phyloP scores from a whole-genome alignment of 2,329 filamentous ascomycete species.

The Pezicula rhizophila region DNA sequence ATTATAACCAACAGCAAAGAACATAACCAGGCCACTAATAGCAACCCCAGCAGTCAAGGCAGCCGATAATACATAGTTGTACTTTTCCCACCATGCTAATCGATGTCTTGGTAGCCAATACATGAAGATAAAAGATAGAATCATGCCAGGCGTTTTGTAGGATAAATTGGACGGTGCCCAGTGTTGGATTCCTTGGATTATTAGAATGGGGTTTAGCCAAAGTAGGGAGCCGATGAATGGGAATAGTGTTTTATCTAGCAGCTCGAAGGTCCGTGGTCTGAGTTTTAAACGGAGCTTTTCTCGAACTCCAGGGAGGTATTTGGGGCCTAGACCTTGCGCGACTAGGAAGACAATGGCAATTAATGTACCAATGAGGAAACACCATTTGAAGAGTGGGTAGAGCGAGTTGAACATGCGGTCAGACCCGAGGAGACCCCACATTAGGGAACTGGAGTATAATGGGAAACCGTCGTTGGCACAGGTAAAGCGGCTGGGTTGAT shows the following conservation, averaged over 20 bases:
- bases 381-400: slow-evolving; percentile 39
- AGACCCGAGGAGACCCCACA: slow-evolving; percentile 32
- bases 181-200: slow-evolving; percentile 37
- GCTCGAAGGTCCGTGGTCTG: slow-evolving; percentile 25
- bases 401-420: slow-evolving; percentile 35
- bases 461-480: slow-evolving; percentile 25
- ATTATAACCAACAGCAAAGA: slow-evolving; percentile 37
- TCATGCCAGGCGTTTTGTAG: slow-evolving; percentile 38
- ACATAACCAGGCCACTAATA: slow-evolving; percentile 35
- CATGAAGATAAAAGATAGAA: slow-evolving; percentile 37
- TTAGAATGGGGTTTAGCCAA: slow-evolving; percentile 36
- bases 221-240: slow-evolving; percentile 32
- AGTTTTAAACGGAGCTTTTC: slow-evolving; percentile 28
- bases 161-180: slow-evolving; percentile 38
- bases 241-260: slow-evolving; percentile 33
- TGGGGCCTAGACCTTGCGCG: slow-evolving; percentile 28
- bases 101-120: slow-evolving; percentile 33
- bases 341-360: slow-evolving; percentile 32
- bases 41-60: slow-evolving; percentile 37
- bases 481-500: slow-evolving; percentile 11
- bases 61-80: slow-evolving; percentile 40
- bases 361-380: slow-evolving; percentile 35
- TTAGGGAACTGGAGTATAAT: slow-evolving; percentile 27
- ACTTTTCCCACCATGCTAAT: slow-evolving; percentile 40
- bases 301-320: slow-evolving; percentile 29